phyloP scores from a whole-genome alignment of 441 rosid species.

The Pelargonium fulgidum region DNA sequence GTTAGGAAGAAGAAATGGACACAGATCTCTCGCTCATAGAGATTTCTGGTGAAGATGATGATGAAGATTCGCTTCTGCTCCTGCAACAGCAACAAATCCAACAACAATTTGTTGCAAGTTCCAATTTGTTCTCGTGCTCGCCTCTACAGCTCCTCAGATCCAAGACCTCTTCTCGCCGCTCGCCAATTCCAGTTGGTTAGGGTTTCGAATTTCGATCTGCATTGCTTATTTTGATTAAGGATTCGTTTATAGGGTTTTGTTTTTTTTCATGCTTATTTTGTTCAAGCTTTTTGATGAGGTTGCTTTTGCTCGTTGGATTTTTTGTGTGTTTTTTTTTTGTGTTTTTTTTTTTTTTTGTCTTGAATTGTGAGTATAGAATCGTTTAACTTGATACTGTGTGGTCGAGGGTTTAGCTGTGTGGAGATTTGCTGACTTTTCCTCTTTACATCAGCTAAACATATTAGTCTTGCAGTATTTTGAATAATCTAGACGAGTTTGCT shows the following conservation, averaged over 20 bases:
- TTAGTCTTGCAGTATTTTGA: not conserved
- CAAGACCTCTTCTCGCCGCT: constrained; percentile 22
- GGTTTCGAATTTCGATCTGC: constrained; percentile 2
- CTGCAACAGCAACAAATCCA: not conserved
- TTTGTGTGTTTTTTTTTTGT: too few relatives aligned
- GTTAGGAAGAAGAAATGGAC: not conserved
- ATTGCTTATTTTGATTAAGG: not conserved
- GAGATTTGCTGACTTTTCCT: not conserved
- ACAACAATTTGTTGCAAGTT: constrained; percentile 11
- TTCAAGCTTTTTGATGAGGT: not conserved
- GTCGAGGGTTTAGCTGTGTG: not conserved
- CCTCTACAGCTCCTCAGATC: constrained; percentile 59
- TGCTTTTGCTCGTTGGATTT: not conserved
- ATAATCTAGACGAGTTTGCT: not conserved
- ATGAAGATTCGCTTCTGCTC: not conserved
- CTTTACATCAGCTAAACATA: not conserved
- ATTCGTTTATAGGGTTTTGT: constrained; percentile 9
- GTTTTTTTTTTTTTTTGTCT: not conserved
- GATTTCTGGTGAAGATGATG: constrained; percentile 7
- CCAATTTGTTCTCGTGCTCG: constrained; percentile 47
- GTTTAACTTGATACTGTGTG: not conserved
- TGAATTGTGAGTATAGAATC: not conserved
- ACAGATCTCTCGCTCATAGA: constrained; percentile 10
- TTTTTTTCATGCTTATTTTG: not conserved
- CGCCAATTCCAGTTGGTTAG: constrained; percentile 39